Percentiles rank a stretch among this genome's conserved stretches.
phyloP scores from a whole-genome alignment of 768 basidiomycete species.

The Coprinopsis cinerea region DNA sequence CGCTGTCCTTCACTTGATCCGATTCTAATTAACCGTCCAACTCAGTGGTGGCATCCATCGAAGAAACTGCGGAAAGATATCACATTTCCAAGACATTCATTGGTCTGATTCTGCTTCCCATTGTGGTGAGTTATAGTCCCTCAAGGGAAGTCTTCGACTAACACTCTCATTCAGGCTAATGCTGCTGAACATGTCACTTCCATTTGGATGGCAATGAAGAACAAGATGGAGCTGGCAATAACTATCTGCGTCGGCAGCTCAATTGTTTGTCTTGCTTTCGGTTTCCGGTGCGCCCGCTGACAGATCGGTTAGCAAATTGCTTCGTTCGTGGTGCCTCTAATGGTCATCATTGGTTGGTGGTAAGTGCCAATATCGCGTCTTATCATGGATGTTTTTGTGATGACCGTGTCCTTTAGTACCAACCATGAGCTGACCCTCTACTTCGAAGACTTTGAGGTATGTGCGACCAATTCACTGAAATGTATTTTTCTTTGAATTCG shows the following conservation, averaged over 20 bases:
- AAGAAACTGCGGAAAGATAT: conserved; percentile 81
- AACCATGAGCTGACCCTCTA: conserved; percentile 71
- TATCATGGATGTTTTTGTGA: conserved; percentile 11
- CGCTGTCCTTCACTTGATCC: conserved; percentile 22
- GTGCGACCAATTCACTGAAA: no score
- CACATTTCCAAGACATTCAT: conserved; percentile 81
- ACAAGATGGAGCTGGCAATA: conserved; percentile 61
- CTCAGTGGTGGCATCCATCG: conserved; percentile 84
- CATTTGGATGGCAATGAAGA: conserved; percentile 85
- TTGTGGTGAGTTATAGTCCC: conserved; percentile 64
- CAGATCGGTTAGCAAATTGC: conserved; percentile 63
- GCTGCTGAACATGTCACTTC: conserved; percentile 84
- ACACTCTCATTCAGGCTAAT: conserved; percentile 45
- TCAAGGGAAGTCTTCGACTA: no score
- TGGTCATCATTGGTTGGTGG: conserved; percentile 89
- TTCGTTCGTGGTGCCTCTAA: conserved; percentile 76
- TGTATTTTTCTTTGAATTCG: not conserved
- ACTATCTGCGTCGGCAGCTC: conserved; percentile 78
- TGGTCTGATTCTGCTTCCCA: conserved; percentile 79
- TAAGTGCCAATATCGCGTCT: conserved; percentile 36
- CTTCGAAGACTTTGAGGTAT: conserved; percentile 82
- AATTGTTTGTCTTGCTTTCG: conserved; percentile 40
- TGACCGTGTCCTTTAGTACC: conserved; percentile 34
- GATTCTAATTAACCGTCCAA: not conserved
- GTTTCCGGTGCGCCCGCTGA: not conserved